These are phyloP conservation scores for Pythium periplocum DNA, from an alignment of 352 stramenopile genomes.

Conservation along the genomic window DNA sequence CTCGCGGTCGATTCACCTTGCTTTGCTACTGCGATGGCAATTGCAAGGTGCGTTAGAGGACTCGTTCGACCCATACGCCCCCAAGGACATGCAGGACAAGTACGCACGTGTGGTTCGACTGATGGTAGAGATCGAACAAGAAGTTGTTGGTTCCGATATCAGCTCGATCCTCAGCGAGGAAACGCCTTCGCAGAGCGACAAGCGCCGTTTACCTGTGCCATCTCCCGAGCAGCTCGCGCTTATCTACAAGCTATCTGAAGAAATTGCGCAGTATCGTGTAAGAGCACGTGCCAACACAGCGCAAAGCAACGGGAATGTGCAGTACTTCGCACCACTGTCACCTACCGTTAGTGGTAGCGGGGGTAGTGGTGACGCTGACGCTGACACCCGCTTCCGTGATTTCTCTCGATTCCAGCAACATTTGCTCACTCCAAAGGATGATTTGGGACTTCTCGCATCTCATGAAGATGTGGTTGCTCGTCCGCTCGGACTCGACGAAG, in stretches of 20 bases:
- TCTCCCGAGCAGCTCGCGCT: slow-evolving; percentile 81
- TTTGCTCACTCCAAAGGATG: slow-evolving; percentile 68
- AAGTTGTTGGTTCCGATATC: slow-evolving; percentile 70
- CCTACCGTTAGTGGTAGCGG: slow-evolving; percentile 6
- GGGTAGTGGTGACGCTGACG: slow-evolving; percentile 28
- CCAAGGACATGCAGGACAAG: slow-evolving; percentile 83
- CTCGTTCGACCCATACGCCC: slow-evolving; percentile 68
- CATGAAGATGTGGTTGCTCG: slow-evolving; percentile 12
- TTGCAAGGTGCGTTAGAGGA: slow-evolving; percentile 85
- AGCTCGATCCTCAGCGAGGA: slow-evolving; percentile 57
- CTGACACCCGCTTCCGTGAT: slow-evolving; percentile 72
- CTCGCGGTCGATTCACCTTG: slow-evolving; percentile 81
- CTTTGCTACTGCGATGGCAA: slow-evolving; percentile 80
- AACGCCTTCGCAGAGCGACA: slow-evolving; percentile 32
- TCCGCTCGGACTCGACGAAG: slow-evolving; percentile 51
- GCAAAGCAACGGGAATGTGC: slow-evolving; percentile 13
- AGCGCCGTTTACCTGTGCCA: slow-evolving; percentile 67
- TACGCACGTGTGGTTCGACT: slow-evolving; percentile 77
- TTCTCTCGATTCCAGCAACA: slow-evolving; percentile 87
- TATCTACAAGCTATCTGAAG: slow-evolving; percentile 75
- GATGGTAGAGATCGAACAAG: slow-evolving; percentile 84
- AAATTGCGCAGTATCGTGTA: slow-evolving; percentile 62
- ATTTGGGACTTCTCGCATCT: slow-evolving; percentile 26
- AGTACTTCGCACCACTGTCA: slow-evolving; percentile 34
- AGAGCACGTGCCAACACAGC: slow-evolving; percentile 32